Conservation (phyloP, 2,329 filamentous ascomycete species). For the Cercospora sp. region DNA sequence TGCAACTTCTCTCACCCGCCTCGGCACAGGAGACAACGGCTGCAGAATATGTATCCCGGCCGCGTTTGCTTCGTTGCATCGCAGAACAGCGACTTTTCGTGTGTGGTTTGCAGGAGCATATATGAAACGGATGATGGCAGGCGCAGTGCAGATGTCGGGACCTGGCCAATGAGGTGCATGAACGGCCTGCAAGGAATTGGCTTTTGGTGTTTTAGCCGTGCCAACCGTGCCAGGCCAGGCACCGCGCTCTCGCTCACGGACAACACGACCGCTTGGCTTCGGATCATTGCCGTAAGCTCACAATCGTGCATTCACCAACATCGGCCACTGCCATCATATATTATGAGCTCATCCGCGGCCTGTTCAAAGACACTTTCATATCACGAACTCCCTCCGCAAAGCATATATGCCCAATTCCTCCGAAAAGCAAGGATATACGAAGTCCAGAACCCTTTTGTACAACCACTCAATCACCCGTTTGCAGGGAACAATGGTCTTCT, state of each 20-base stretch:
- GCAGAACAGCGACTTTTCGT: not conserved
- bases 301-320: not conserved
- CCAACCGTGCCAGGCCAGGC: not conserved
- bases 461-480: not conserved
- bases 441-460: not conserved
- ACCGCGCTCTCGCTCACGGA: not conserved
- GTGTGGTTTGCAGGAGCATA: not conserved
- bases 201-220: not conserved
- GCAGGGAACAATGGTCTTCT: not conserved
- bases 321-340: not conserved
- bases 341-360: not conserved
- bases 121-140: not conserved
- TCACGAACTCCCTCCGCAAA: not conserved
- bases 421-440: not conserved
- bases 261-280: not conserved
- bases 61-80: not conserved
- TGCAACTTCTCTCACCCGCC: not conserved
- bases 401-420: not conserved
- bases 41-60: not conserved
- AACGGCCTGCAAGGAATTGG: not conserved
- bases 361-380: not conserved
- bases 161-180: not conserved
- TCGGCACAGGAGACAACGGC: not conserved
- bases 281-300: not conserved
- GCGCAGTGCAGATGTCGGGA: not conserved